Evolutionary conservation across 1,284 basidiomycete genomes (phyloP).

Genomic region (Caloboletus inedulis): DNA sequence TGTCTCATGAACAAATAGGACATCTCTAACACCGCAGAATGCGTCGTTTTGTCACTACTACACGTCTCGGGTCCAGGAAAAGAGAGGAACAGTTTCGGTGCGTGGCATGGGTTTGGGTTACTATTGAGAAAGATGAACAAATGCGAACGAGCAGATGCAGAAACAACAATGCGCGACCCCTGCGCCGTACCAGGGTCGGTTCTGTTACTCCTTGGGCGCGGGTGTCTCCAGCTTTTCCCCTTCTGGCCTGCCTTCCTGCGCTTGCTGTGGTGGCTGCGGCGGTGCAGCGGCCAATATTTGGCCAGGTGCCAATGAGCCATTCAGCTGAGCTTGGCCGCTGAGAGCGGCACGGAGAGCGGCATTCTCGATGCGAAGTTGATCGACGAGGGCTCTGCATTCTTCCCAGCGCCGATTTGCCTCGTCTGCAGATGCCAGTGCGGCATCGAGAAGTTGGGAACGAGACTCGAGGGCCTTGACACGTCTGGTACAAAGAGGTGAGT

Average conservation of each 20-base stretch:
- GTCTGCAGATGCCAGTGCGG: constrained; percentile 77
- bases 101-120: constrained; percentile 12
- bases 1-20: background rate
- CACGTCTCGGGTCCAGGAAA: constrained; percentile 9
- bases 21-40: background rate
- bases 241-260: constrained; percentile 28
- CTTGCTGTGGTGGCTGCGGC: constrained; percentile 22
- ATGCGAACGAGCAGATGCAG: constrained; percentile 5
- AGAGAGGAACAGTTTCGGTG: constrained; percentile 13
- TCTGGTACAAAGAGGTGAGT: constrained; percentile 38
- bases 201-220: constrained; percentile 23
- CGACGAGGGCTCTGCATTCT: constrained; percentile 76
- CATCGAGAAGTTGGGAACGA: constrained; percentile 75
- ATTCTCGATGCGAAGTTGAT: constrained; percentile 78
- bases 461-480: constrained; percentile 82
- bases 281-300: constrained; percentile 26
- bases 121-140: constrained; percentile 7
- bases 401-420: constrained; percentile 84
- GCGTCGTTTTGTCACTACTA: constrained; percentile 17
- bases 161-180: background rate
- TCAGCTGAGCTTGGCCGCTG: constrained; percentile 39
- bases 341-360: constrained; percentile 55
- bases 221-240: constrained; percentile 30
- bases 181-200: background rate
- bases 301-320: constrained; percentile 23